Percentiles rank a stretch among this genome's conserved stretches.
phyloP scores from a whole-genome alignment of 176 grass and related monocot genomes.

The Oryza glaberrima region DNA sequence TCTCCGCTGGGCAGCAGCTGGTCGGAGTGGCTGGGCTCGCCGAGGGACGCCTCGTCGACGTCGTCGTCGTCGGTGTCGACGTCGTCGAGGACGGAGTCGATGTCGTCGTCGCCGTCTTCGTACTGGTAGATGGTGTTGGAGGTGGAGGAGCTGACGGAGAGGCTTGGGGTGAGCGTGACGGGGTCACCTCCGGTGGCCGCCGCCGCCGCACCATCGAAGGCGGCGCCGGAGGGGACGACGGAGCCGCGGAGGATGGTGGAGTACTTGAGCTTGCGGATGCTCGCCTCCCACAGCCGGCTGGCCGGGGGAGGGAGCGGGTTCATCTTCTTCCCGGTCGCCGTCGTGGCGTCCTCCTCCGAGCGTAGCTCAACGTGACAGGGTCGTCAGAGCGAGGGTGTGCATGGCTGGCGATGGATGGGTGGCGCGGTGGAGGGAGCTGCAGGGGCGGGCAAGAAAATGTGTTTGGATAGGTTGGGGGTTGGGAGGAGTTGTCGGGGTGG shows the following conservation, averaged over 20 bases:
- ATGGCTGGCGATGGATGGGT: slow-evolving; percentile 11
- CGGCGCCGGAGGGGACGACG: background rate
- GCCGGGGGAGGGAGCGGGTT: slow-evolving; percentile 53
- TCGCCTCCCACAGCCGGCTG: slow-evolving; percentile 59
- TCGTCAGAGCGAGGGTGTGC: background rate
- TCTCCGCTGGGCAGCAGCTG: slow-evolving; percentile 59
- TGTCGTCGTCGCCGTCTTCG: background rate
- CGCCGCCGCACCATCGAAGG: background rate
- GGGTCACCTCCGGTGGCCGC: background rate
- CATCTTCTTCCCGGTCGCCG: slow-evolving; percentile 36
- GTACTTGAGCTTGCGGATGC: slow-evolving; percentile 57
- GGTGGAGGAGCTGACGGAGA: slow-evolving; percentile 25
- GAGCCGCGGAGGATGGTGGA: slow-evolving; percentile 47
- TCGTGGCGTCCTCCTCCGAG: background rate
- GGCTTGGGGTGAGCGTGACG: slow-evolving; percentile 4
- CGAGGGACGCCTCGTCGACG: slow-evolving; percentile 17
- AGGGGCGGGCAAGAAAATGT: background rate
- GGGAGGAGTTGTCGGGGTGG: slow-evolving; percentile 53
- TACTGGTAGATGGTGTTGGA: slow-evolving; percentile 57
- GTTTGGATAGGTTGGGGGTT: background rate
- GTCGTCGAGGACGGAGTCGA: background rate
- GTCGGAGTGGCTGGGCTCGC: slow-evolving; percentile 46
- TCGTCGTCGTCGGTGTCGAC: slow-evolving; percentile 11
- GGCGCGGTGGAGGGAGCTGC: background rate
- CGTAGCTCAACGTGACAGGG: background rate